Conservation (phyloP, 2,329 filamentous ascomycete genomes). For the Paecilomyces formosus region DNA sequence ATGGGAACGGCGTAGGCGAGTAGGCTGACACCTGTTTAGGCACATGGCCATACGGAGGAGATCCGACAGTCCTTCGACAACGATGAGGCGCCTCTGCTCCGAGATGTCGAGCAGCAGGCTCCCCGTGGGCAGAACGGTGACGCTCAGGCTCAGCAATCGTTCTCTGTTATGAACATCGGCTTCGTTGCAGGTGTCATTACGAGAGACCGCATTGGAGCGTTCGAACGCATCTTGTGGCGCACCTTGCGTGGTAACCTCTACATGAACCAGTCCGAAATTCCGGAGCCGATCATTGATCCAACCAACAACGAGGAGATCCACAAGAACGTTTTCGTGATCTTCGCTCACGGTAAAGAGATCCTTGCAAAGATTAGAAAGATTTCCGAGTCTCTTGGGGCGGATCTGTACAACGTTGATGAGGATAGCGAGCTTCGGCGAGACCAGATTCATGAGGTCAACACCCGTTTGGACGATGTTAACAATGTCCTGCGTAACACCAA, state of each 20-base stretch:
- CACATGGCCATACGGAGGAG: slow-evolving; percentile 92
- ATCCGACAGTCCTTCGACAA: slow-evolving; percentile 81
- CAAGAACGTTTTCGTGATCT: slow-evolving; percentile 99
- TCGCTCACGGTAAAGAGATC: slow-evolving; percentile 96
- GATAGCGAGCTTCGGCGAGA: slow-evolving; percentile 92
- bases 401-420: slow-evolving; percentile 95
- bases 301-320: slow-evolving; percentile 82
- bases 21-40: slow-evolving; percentile 33
- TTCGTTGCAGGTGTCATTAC: slow-evolving; percentile 96
- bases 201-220: slow-evolving; percentile 84
- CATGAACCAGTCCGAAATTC: slow-evolving; percentile 99
- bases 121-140: slow-evolving; percentile 53
- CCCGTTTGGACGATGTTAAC: slow-evolving; percentile 78
- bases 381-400: slow-evolving; percentile 91
- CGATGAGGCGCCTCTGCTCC: slow-evolving; percentile 87
- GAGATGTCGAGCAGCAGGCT: slow-evolving; percentile 81
- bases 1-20: neutral
- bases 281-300: slow-evolving; percentile 85
- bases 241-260: slow-evolving; percentile 96
- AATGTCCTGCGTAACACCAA: slow-evolving; percentile 95
- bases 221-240: slow-evolving; percentile 96
- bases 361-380: slow-evolving; percentile 99
- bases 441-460: slow-evolving; percentile 97
- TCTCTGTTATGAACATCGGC: slow-evolving; percentile 97
- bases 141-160: slow-evolving; percentile 67